phyloP scores from a whole-genome alignment of 164 flowering plant genomes.

The Cinnamomum chago region DNA sequence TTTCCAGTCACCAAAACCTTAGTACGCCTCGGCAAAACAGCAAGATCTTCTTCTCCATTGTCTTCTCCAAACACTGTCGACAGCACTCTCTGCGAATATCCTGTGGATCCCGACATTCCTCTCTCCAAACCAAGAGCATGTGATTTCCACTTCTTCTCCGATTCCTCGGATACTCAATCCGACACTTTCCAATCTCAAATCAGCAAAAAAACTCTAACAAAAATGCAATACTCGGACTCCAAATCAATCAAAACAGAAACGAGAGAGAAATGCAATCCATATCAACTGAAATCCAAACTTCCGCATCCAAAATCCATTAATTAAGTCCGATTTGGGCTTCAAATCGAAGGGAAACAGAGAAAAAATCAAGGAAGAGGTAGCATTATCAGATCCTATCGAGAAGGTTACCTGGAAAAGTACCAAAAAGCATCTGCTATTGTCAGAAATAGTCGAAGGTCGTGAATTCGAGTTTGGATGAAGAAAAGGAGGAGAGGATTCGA shows the following conservation, averaged over 20 bases:
- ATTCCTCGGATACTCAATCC: neutral
- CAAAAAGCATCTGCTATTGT: neutral
- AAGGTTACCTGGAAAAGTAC: neutral
- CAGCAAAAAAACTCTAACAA: conserved; percentile 1
- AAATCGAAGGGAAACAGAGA: neutral
- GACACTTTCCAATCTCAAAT: neutral
- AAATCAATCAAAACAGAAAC: neutral
- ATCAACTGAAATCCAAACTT: neutral
- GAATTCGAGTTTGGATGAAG: neutral
- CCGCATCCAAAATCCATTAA: neutral
- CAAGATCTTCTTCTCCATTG: conserved; percentile 63
- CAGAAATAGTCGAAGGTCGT: neutral
- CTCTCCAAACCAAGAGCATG: neutral
- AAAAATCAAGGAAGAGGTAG: neutral
- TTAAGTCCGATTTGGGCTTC: neutral
- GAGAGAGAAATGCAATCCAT: neutral
- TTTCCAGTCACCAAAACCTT: conserved; percentile 80
- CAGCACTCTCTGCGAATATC: conserved; percentile 29
- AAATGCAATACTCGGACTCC: conserved; percentile 44
- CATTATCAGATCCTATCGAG: neutral
- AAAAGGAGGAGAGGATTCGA: neutral
- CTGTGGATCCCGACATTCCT: conserved; percentile 52
- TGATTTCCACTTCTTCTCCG: neutral
- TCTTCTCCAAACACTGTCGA: conserved; percentile 62
- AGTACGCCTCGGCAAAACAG: conserved; percentile 71